A percentile compares a stretch with the other conserved stretches of the same genome.
Evolutionary conservation across 2,329 filamentous ascomycete species (phyloP).

Genomic region (Epichloe elymi): DNA sequence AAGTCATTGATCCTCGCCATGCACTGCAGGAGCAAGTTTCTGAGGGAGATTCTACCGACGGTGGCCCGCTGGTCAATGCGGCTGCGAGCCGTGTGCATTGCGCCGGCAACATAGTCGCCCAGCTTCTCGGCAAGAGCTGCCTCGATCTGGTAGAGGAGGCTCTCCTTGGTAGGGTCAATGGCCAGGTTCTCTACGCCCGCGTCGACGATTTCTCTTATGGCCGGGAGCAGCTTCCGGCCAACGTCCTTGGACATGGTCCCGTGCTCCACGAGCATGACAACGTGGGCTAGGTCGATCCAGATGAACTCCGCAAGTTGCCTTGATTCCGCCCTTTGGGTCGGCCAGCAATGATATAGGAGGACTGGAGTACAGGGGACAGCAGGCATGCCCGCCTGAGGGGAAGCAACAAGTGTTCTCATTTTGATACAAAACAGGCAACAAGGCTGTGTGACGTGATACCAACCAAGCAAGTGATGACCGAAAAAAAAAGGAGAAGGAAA

Average conservation of each 20-base stretch:
- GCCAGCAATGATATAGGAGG: conserved; percentile 6
- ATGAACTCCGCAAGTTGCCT: conserved; percentile 7
- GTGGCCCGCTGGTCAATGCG: conserved; percentile 8
- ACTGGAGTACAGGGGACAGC: neutral
- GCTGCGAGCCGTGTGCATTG: conserved; percentile 7
- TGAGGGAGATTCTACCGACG: conserved; percentile 6
- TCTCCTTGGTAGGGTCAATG: neutral
- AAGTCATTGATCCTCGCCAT: conserved; percentile 1
- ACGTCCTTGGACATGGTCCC: neutral
- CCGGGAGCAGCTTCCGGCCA: neutral
- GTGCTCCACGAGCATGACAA: conserved; percentile 8
- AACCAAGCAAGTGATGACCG: neutral
- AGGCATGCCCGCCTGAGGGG: neutral
- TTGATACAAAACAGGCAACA: too few species aligned
- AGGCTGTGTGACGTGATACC: neutral
- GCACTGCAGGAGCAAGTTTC: conserved; percentile 3
- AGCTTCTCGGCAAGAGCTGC: neutral
- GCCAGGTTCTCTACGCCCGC: neutral
- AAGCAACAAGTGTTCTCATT: neutral
- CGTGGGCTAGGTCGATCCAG: conserved; percentile 8
- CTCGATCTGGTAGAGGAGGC: neutral
- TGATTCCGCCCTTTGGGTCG: conserved; percentile 6
- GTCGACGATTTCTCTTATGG: neutral
- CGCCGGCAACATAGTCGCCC: conserved; percentile 8
- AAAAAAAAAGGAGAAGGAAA: neutral